A percentile compares a stretch with the other conserved stretches of the same genome.
phyloP scores from a whole-genome alignment of 352 stramenopile genomes.

The Pythium pyrilobum region DNA sequence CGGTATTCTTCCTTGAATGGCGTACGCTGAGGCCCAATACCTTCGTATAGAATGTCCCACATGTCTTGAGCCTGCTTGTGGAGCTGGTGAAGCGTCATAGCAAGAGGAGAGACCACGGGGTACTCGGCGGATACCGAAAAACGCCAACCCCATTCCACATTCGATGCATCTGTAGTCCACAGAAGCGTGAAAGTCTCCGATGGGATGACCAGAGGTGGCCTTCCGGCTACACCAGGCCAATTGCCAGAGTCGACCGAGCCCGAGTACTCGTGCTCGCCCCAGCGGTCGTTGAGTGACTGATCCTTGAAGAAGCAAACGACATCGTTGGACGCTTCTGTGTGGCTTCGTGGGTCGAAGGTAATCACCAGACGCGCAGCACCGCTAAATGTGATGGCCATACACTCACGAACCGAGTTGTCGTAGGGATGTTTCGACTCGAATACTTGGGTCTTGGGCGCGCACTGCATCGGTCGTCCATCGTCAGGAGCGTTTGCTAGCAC shows the following conservation, averaged over 20 bases:
- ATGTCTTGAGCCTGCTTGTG: slow-evolving; percentile 53
- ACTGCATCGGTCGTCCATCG: slow-evolving; percentile 42
- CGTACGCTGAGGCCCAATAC: slow-evolving; percentile 32
- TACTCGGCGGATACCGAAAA: slow-evolving; percentile 73
- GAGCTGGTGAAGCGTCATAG: slow-evolving; percentile 53
- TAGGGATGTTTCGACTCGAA: slow-evolving; percentile 88
- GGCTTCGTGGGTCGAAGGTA: slow-evolving; percentile 63
- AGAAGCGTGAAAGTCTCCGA: slow-evolving; percentile 76
- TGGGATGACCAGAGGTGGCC: slow-evolving; percentile 64
- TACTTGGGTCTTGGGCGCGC: slow-evolving; percentile 42
- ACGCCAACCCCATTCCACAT: slow-evolving; percentile 88
- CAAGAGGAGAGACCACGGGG: slow-evolving; percentile 32
- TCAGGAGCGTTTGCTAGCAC: slow-evolving; percentile 39
- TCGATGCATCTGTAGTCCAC: slow-evolving; percentile 81
- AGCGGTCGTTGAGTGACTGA: slow-evolving; percentile 53
- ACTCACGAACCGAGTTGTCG: slow-evolving; percentile 67
- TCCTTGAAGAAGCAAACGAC: slow-evolving; percentile 87
- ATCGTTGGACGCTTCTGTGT: slow-evolving; percentile 68
- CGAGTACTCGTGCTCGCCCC: slow-evolving; percentile 61
- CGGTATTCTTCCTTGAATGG: slow-evolving; percentile 45
- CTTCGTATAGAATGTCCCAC: slow-evolving; percentile 70
- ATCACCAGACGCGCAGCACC: slow-evolving; percentile 57
- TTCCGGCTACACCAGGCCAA: slow-evolving; percentile 65
- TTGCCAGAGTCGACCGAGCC: slow-evolving; percentile 65
- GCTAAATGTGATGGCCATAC: slow-evolving; percentile 74